These are phyloP conservation scores for Hypericum perforatum DNA, from an alignment of 345 rosid genomes.

Conservation along the genomic window DNA sequence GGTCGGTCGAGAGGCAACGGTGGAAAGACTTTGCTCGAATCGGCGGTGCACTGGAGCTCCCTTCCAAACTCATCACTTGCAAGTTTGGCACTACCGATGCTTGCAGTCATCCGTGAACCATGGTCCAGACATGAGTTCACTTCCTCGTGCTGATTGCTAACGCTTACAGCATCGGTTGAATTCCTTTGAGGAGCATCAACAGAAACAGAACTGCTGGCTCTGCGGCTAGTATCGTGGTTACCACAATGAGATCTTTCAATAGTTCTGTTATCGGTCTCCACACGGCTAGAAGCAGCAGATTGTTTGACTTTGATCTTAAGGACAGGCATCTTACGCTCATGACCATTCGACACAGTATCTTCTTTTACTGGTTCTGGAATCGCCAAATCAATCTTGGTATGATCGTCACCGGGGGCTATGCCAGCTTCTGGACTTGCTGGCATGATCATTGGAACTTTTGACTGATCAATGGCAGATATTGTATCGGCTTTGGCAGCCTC, in stretches of 20 bases:
- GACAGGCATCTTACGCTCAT: conserved; percentile 45
- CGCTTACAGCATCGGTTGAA: conserved; percentile 58
- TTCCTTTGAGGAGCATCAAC: conserved; percentile 85
- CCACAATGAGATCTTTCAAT: conserved; percentile 58
- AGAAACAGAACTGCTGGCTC: conserved; percentile 71
- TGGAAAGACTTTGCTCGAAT: conserved; percentile 53
- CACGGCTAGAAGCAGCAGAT: conserved; percentile 61
- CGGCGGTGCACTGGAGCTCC: conserved; percentile 97
- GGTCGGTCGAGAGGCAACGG: conserved; percentile 31
- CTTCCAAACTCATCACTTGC: conserved; percentile 55
- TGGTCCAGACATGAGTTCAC: conserved; percentile 79
- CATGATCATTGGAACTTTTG: too few relatives aligned
- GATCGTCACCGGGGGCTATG: too few relatives aligned
- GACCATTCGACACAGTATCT: conserved; percentile 45
- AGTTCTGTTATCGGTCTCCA: conserved; percentile 58
- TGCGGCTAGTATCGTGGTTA: conserved; percentile 38
- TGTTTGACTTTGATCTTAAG: conserved; percentile 65
- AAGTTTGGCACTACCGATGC: conserved; percentile 85
- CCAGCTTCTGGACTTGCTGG: too few relatives aligned
- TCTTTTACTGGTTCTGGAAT: conserved; percentile 32
- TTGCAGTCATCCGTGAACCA: conserved; percentile 81
- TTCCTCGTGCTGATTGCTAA: conserved; percentile 71
- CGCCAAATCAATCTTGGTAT: conserved; percentile 1
- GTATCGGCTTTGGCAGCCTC: conserved; percentile 26
- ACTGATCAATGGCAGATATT: too few relatives aligned